Evolutionary conservation across 257 asterid genomes (phyloP).

Genomic region (Solanum boliviense): DNA sequence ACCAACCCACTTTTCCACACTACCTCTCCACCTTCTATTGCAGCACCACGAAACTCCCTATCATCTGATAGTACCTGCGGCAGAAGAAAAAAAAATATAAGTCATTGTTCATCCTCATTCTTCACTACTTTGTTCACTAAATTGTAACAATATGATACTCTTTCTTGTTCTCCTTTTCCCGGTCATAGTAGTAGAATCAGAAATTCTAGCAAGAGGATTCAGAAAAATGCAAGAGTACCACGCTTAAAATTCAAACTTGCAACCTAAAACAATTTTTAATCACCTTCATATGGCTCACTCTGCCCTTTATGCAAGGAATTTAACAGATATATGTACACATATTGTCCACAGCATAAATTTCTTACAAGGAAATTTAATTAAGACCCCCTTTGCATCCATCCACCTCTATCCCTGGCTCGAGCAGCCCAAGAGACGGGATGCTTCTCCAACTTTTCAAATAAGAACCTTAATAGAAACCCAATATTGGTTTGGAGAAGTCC

Average conservation of each 20-base stretch:
- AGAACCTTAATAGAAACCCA: neutral
- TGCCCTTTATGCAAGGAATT: neutral
- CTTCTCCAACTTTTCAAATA: neutral
- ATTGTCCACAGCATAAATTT: neutral
- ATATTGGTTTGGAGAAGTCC: neutral
- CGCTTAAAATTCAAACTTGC: neutral
- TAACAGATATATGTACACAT: neutral
- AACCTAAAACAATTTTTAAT: neutral
- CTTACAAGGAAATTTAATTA: neutral
- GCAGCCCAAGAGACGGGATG: neutral
- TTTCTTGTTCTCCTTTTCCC: neutral
- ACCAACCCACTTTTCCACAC: constrained; percentile 73
- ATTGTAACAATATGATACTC: neutral
- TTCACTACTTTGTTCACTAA: neutral
- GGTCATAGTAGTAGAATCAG: neutral
- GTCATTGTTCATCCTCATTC: neutral
- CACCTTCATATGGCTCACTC: neutral
- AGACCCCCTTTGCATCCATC: neutral
- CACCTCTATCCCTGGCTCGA: neutral
- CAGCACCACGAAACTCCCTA: constrained; percentile 65
- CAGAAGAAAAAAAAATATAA: too few relatives aligned
- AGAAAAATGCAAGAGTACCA: neutral
- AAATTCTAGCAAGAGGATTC: neutral
- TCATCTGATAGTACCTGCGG: constrained; percentile 41
- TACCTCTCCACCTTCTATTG: constrained; percentile 81